Evolutionary conservation across 2,329 filamentous ascomycete species (phyloP).

Genomic region (Ophiobolus disseminans): DNA sequence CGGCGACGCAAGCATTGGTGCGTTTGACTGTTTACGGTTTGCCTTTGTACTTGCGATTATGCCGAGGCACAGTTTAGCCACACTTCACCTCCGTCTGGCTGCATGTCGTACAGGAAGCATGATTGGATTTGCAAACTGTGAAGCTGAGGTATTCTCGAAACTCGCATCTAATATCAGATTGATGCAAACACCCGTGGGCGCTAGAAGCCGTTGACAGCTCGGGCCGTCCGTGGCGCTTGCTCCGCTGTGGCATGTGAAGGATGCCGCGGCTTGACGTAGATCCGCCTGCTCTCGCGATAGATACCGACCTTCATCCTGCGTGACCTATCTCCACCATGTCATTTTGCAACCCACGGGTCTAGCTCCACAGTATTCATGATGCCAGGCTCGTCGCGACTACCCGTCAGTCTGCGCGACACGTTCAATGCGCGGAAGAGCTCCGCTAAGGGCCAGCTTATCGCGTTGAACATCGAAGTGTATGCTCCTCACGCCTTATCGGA

Average conservation of each 20-base stretch:
- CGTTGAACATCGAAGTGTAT: conserved; percentile 74
- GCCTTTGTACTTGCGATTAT: no score
- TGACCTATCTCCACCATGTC: conserved; percentile 5
- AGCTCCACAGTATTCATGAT: conserved; percentile 24
- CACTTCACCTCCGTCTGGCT: no score
- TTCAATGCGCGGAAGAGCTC: conserved; percentile 67
- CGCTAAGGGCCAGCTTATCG: conserved; percentile 60
- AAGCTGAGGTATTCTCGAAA: no score
- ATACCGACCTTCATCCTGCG: neutral
- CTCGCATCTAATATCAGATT: no score
- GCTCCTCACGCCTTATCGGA: conserved; percentile 48
- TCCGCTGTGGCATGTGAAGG: conserved; percentile 15
- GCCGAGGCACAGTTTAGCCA: no score
- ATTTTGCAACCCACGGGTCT: conserved; percentile 4
- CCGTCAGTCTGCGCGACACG: conserved; percentile 73
- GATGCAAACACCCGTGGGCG: no score
- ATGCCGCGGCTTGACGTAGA: neutral
- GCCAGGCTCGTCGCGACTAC: conserved; percentile 71
- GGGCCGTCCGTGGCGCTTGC: neutral
- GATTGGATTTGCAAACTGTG: no score
- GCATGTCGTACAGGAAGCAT: no score
- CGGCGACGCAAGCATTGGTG: no score
- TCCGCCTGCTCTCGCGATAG: neutral
- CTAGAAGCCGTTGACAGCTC: conserved; percentile 8
- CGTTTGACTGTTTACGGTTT: no score